These are phyloP conservation scores for Fraxinus floribunda DNA, from an alignment of 305 asterid species.

Conservation along the genomic window DNA sequence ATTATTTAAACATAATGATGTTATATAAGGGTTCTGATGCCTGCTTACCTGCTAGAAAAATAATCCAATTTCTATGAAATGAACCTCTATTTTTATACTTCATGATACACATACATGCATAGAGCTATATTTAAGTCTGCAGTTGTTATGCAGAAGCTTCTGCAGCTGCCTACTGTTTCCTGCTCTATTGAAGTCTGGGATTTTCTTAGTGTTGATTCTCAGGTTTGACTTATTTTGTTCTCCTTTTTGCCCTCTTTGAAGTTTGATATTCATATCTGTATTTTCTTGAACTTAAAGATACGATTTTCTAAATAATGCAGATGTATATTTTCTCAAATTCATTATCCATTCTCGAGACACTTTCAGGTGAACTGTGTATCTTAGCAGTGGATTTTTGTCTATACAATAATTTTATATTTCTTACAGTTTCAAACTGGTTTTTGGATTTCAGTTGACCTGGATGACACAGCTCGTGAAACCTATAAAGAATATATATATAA, in stretches of 20 bases:
- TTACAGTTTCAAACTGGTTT: constrained; percentile 24
- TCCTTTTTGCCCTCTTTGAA: constrained; percentile 13
- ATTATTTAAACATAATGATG: not conserved
- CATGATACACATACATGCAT: constrained; percentile 10
- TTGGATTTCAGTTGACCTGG: constrained; percentile 51
- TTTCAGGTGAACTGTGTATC: constrained; percentile 60
- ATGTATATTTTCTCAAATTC: constrained; percentile 84
- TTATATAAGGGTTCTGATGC: constrained; percentile 8
- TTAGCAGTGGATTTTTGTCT: constrained; percentile 22
- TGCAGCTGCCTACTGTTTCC: constrained; percentile 87
- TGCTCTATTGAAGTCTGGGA: constrained; percentile 97
- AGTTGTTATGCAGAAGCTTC: constrained; percentile 65
- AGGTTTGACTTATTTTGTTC: constrained; percentile 50
- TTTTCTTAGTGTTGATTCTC: constrained; percentile 97
- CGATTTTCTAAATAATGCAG: constrained; percentile 47
- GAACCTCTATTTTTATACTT: constrained; percentile 16
- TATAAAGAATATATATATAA: constrained; percentile 44
- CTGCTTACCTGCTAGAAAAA: constrained; percentile 1
- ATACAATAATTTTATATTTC: constrained; percentile 13
- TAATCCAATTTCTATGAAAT: constrained; percentile 3
- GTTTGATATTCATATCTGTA: constrained; percentile 5
- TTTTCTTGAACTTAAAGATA: constrained; percentile 23
- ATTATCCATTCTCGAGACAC: constrained; percentile 80
- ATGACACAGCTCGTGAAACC: constrained; percentile 43
- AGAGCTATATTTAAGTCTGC: constrained; percentile 11